These are phyloP conservation scores for Ceratocystiopsis minuta DNA, from an alignment of 2,329 filamentous ascomycete species.

Conservation along the genomic window DNA sequence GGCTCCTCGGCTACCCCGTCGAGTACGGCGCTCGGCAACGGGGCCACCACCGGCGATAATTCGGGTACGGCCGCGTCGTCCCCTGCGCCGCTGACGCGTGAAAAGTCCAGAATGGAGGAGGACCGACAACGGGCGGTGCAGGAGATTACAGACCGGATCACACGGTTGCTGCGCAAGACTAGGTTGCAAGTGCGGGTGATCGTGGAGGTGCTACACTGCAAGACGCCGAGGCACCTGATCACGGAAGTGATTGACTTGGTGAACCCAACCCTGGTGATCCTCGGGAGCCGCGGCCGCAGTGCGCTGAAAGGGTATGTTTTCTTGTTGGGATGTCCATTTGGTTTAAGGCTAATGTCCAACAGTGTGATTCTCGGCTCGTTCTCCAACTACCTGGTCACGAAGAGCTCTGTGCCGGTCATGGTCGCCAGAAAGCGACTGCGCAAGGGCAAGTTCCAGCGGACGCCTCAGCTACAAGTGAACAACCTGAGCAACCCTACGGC, in stretches of 20 bases:
- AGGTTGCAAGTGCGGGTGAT: conserved; percentile 82
- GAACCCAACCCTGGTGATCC: conserved; percentile 77
- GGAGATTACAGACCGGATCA: conserved; percentile 65
- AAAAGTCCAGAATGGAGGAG: conserved; percentile 46
- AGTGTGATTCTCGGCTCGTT: conserved; percentile 92
- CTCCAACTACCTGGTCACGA: conserved; percentile 92
- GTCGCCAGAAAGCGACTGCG: conserved; percentile 79
- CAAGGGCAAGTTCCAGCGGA: conserved; percentile 64
- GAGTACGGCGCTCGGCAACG: conserved; percentile 10
- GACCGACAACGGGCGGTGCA: conserved; percentile 70
- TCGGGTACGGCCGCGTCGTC: conserved; percentile 11
- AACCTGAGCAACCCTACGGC: conserved; percentile 56
- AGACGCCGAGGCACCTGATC: conserved; percentile 88
- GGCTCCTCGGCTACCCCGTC: conserved; percentile 3
- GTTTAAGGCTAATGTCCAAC: not conserved
- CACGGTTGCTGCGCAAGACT: conserved; percentile 79
- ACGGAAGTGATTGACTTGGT: conserved; percentile 93
- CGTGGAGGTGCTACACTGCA: conserved; percentile 94
- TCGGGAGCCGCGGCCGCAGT: conserved; percentile 80
- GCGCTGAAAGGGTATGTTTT: conserved; percentile 72
- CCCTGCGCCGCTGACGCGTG: conserved; percentile 28
- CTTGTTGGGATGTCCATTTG: not conserved
- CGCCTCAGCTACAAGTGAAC: conserved; percentile 58
- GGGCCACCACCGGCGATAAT: conserved; percentile 12
- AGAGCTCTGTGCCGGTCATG: conserved; percentile 95